A percentile compares a stretch with the other conserved stretches of the same genome.
Evolutionary conservation across 441 rosid genomes (phyloP).

Genomic region (Codiaeum variegatum): DNA sequence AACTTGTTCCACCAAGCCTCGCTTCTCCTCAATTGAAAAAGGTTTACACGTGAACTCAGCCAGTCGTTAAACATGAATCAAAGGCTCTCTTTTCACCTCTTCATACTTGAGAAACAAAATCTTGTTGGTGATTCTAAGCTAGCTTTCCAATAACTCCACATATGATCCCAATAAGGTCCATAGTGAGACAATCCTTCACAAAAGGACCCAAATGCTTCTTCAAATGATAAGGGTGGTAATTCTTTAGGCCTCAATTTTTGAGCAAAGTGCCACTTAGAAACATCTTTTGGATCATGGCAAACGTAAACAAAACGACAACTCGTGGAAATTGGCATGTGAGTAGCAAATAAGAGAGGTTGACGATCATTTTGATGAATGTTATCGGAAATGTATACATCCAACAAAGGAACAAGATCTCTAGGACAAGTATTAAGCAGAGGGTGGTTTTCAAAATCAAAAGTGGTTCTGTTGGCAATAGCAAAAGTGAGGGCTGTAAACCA

Average conservation of each 20-base stretch:
- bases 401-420: conserved; percentile 28
- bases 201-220: conserved; percentile 25
- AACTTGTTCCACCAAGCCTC: conserved; percentile 19
- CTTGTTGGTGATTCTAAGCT: too few relatives aligned
- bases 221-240: not conserved
- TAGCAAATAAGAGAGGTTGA: conserved; percentile 25
- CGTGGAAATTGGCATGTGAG: conserved; percentile 21
- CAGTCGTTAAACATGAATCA: conserved; percentile 9
- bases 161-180: too few relatives aligned
- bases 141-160: too few relatives aligned
- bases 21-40: conserved; percentile 21
- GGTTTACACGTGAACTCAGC: conserved; percentile 28
- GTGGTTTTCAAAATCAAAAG: not conserved
- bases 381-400: conserved; percentile 18
- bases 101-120: too few relatives aligned
- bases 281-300: conserved; percentile 7
- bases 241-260: not conserved
- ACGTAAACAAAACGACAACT: conserved; percentile 4
- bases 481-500: conserved; percentile 44
- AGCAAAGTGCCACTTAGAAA: not conserved
- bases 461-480: conserved; percentile 23
- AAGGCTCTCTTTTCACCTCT: too few relatives aligned
- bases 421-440: conserved; percentile 32
- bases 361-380: not conserved
- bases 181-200: conserved; percentile 11